These are phyloP conservation scores for Syncephalastrum racemosum DNA, from an alignment of 371 early-diverging fungal species.

Conservation along the genomic window DNA sequence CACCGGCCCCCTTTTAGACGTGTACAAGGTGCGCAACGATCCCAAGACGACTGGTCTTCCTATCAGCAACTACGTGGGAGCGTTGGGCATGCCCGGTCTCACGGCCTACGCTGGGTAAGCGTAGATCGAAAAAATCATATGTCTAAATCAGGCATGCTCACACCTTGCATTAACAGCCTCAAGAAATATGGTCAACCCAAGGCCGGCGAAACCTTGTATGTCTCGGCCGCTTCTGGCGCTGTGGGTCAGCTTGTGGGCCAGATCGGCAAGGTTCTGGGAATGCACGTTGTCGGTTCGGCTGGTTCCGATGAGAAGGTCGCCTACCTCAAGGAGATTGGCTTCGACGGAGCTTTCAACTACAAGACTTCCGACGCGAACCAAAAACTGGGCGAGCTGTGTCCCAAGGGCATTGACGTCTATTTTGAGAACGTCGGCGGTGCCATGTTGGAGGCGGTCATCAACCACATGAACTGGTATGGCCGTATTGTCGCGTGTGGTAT, in stretches of 20 bases:
- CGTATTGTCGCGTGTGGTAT: slow-evolving; percentile 65
- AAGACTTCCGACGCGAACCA: slow-evolving; percentile 56
- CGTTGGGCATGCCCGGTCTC: slow-evolving; percentile 58
- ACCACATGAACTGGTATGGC: slow-evolving; percentile 50
- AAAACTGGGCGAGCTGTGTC: slow-evolving; percentile 49
- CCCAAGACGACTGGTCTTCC: slow-evolving; percentile 44
- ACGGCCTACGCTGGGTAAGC: slow-evolving; percentile 42
- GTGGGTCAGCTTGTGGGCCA: slow-evolving; percentile 63
- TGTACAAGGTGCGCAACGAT: slow-evolving; percentile 36
- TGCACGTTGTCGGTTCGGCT: slow-evolving; percentile 73
- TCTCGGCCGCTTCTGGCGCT: slow-evolving; percentile 57
- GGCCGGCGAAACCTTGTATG: slow-evolving; percentile 52
- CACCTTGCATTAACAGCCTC: slow-evolving; percentile 9
- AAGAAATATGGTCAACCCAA: slow-evolving; percentile 34
- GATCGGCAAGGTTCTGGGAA: slow-evolving; percentile 66
- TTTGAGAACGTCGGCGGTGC: slow-evolving; percentile 77
- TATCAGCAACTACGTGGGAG: slow-evolving; percentile 52
- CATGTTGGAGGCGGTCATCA: slow-evolving; percentile 64
- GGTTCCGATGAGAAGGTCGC: slow-evolving; percentile 77
- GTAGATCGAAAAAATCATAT: neutral
- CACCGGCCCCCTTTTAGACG: slow-evolving; percentile 16
- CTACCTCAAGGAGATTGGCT: slow-evolving; percentile 59
- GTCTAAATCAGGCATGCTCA: neutral
- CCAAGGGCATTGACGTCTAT: slow-evolving; percentile 74
- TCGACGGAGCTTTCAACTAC: slow-evolving; percentile 84